Evolutionary conservation across 1,284 basidiomycete genomes (phyloP), one percentile per base, ranked within the genome.

Genomic region (Chalciporus sp.): DNA sequence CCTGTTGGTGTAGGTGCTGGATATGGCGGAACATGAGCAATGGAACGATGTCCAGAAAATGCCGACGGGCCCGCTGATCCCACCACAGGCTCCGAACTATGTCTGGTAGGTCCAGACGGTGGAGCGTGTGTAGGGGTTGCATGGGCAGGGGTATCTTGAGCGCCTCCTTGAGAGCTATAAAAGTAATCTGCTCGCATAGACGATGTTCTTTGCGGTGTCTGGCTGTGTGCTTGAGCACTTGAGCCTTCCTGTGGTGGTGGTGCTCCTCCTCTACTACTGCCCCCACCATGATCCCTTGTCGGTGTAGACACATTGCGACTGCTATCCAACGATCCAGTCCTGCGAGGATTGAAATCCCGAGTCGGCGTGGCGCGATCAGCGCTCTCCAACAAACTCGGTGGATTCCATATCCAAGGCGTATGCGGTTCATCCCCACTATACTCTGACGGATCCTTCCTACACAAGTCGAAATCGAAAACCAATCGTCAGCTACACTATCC

Each of bases 381-480:
- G 19, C 43, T 61, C 49, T 71, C 64, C 0, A 65, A 55, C 3
- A 77, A 57, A 52, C 64, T 68, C 12, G 69, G 58, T 7, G 76
- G 77, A 57, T 67, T 76, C 77, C 76, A 77, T 54, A 78, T 69
- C 77, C 77, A 78, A 6, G 77, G 77, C 1, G 77, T 77, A 1
- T 68, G 66, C 2, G 72, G 69, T 7, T 62, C 69, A 11, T 66
- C 67, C 28, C 64, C 68, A 19, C 67, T 61, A 35, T 63, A 63
- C 2, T 71, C 74, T 43, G 74, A 58, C 6, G 60, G 62, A 63
- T 67, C 60, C 72, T 68, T 56, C 73, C 82, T 66, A 48, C 26
- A 53, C 45, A 55, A 35, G 56, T 49, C 35, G 41, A 46, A 56
- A 57, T 43, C 45, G 23, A 43, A 55, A 20, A 29, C 20, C 29